Conservation (phyloP, 352 stramenopile genomes). For the Albugo candida region DNA sequence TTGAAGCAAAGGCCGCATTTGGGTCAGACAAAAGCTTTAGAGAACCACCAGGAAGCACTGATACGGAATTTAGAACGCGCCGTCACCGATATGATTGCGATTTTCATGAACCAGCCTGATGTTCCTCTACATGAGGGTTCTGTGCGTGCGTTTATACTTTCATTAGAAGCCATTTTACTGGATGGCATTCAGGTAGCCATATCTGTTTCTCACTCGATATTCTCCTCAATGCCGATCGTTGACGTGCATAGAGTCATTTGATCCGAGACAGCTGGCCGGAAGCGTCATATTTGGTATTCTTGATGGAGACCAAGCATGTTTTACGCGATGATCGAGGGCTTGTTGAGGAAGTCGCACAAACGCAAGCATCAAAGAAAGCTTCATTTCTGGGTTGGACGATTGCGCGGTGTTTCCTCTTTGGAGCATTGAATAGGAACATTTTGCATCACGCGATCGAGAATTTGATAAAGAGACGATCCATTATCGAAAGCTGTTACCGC, state of each 20-base stretch:
- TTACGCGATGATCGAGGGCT: constrained; percentile 48
- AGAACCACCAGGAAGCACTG: background rate
- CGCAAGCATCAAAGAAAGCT: constrained; percentile 15
- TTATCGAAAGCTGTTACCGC: constrained; percentile 50
- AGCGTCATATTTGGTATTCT: constrained; percentile 48
- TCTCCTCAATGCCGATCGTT: too few species aligned
- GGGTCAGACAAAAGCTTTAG: too few species aligned
- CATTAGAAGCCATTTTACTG: constrained; percentile 38
- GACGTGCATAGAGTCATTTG: too few species aligned
- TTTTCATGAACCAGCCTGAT: constrained; percentile 49
- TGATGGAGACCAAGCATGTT: constrained; percentile 34
- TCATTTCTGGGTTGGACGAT: constrained; percentile 40
- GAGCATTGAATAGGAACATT: constrained; percentile 56
- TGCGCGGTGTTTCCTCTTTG: constrained; percentile 35
- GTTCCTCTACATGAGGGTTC: constrained; percentile 55
- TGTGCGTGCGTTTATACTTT: constrained; percentile 28
- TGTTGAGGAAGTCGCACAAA: constrained; percentile 24
- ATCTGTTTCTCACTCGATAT: background rate
- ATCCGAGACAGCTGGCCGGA: constrained; percentile 22
- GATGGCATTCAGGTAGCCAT: constrained; percentile 37
- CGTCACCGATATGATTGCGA: constrained; percentile 46
- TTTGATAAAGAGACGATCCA: constrained; percentile 30
- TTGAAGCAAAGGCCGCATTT: too few species aligned
- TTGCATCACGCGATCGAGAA: constrained; percentile 66
- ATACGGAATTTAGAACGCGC: constrained; percentile 16